Conservation (phyloP, 2,329 filamentous ascomycete species). For the Sporothrix globosa region DNA sequence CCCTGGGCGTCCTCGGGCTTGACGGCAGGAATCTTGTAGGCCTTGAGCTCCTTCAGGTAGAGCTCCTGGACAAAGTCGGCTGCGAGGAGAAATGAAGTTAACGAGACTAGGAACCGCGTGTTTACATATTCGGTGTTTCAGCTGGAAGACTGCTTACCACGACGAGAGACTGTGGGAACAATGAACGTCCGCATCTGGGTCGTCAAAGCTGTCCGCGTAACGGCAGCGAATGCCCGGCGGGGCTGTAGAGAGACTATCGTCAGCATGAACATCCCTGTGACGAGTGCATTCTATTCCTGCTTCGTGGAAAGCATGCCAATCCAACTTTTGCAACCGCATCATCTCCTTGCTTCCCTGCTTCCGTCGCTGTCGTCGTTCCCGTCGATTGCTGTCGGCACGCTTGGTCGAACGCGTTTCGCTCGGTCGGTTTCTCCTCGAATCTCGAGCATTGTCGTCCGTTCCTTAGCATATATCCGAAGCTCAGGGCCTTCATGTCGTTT, state of each 20-base stretch:
- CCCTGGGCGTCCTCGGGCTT: constrained; percentile 87
- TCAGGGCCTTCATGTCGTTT: not conserved
- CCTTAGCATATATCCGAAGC: not conserved
- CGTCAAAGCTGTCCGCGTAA: constrained; percentile 47
- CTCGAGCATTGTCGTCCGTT: not conserved
- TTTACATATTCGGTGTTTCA: no score
- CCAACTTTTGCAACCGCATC: not conserved
- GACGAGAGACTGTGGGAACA: constrained; percentile 62
- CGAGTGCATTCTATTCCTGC: not conserved
- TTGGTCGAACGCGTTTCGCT: not conserved
- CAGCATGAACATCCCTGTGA: not conserved
- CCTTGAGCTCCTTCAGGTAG: constrained; percentile 93
- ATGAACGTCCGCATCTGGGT: constrained; percentile 52
- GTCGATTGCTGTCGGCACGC: not conserved
- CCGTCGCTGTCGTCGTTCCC: not conserved
- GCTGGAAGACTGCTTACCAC: constrained; percentile 53
- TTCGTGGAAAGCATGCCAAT: no score
- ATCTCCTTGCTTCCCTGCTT: constrained; percentile 6
- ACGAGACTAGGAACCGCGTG: not conserved
- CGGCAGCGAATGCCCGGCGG: constrained; percentile 53
- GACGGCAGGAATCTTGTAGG: constrained; percentile 83
- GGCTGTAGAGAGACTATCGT: constrained; percentile 43
- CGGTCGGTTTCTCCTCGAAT: not conserved
- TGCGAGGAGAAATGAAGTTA: constrained; percentile 47
- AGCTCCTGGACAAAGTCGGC: constrained; percentile 98